Conservation (phyloP, 2,329 filamentous ascomycete genomes). For the Cercospora janseana region DNA sequence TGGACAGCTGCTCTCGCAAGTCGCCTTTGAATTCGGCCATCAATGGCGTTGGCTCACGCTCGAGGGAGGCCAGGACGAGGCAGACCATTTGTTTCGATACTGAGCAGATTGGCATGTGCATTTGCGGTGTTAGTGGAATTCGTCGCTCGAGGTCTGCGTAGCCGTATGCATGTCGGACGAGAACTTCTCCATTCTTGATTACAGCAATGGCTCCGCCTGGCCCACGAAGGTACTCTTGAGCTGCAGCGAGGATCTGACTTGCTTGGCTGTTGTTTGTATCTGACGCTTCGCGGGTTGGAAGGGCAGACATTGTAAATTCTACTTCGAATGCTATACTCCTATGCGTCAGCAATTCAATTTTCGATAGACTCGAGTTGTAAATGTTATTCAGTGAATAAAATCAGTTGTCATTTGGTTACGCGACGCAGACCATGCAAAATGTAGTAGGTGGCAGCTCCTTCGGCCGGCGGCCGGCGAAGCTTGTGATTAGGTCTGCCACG, state of each 20-base stretch:
- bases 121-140: constrained; percentile 40
- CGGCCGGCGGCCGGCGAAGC: constrained; percentile 11
- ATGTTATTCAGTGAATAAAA: too few species aligned
- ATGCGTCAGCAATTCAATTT: too few species aligned
- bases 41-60: constrained; percentile 35
- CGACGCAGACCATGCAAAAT: not conserved
- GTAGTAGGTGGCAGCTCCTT: not conserved
- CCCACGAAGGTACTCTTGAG: constrained; percentile 32
- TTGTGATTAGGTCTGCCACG: not conserved
- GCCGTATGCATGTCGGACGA: constrained; percentile 45
- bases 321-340: too few species aligned
- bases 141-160: constrained; percentile 45
- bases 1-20: constrained; percentile 24
- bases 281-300: not conserved
- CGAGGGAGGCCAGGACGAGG: constrained; percentile 39
- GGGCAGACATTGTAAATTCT: not conserved
- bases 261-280: not conserved
- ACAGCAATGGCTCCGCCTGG: constrained; percentile 47
- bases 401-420: not conserved
- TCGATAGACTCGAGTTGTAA: too few species aligned
- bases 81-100: constrained; percentile 51
- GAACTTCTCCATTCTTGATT: constrained; percentile 44
- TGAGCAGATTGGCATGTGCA: constrained; percentile 47
- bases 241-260: not conserved
- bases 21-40: constrained; percentile 26